Percentiles rank a stretch among this genome's conserved stretches.
Conservation (phyloP, 306 rosid genomes). For the Alnus glutinosa region DNA sequence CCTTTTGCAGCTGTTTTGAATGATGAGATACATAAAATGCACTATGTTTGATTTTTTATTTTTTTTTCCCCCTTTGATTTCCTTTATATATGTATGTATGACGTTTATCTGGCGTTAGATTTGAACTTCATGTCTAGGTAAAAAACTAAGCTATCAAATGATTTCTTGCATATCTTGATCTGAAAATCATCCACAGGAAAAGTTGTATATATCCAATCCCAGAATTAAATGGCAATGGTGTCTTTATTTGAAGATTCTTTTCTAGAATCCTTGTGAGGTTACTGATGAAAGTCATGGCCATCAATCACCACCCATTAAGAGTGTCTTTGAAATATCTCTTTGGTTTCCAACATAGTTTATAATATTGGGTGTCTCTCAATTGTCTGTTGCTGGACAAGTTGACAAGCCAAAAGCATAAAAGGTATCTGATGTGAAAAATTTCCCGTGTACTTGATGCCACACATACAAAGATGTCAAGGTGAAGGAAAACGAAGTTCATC, state of each 20-base stretch:
- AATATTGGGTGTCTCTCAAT: constrained; percentile 18
- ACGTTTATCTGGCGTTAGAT: background rate
- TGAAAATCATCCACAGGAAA: background rate
- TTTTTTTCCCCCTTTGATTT: background rate
- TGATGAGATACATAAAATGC: background rate
- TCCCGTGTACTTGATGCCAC: background rate
- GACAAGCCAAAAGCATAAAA: background rate
- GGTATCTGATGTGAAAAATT: background rate
- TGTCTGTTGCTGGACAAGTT: constrained; percentile 19
- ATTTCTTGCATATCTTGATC: background rate
- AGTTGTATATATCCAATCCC: background rate
- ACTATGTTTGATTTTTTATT: background rate
- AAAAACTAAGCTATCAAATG: background rate
- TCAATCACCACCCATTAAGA: constrained; percentile 23
- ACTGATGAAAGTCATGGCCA: constrained; percentile 41
- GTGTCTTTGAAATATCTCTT: constrained; percentile 35
- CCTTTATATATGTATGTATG: too few species aligned
- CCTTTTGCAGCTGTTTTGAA: background rate
- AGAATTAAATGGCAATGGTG: constrained; percentile 9
- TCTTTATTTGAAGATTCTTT: constrained; percentile 20
- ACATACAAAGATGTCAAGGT: constrained; percentile 12
- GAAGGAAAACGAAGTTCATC: constrained; percentile 22
- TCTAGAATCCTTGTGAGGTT: constrained; percentile 26
- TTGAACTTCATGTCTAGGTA: background rate
- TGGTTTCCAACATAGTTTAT: constrained; percentile 25